Evolutionary conservation across 2,329 filamentous ascomycete genomes (phyloP).

Genomic region (Colletotrichum shisoi): DNA sequence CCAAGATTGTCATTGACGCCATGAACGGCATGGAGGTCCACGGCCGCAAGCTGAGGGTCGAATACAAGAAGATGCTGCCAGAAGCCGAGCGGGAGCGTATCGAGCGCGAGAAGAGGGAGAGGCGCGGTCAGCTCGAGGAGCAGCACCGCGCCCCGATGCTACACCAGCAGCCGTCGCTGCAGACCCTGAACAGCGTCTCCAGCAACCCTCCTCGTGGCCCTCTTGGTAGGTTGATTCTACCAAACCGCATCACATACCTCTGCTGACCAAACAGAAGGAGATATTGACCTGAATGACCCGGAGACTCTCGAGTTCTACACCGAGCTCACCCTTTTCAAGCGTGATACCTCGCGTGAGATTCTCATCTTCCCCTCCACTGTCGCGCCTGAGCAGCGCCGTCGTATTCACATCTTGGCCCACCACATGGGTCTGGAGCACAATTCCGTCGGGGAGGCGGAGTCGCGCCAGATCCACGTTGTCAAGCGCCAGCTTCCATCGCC

Average conservation of each 20-base stretch:
- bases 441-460: constrained; percentile 86
- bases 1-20: constrained; percentile 86
- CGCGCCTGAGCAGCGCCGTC: constrained; percentile 82
- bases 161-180: constrained; percentile 86
- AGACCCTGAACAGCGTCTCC: constrained; percentile 73
- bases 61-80: constrained; percentile 99
- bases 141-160: constrained; percentile 84
- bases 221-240: constrained; percentile 26
- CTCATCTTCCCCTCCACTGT: constrained; percentile 84
- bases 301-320: constrained; percentile 88
- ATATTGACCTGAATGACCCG: constrained; percentile 91
- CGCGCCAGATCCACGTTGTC: constrained; percentile 89
- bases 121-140: constrained; percentile 93
- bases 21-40: constrained; percentile 97
- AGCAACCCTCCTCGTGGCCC: constrained; percentile 64
- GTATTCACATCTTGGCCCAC: constrained; percentile 92
- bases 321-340: constrained; percentile 87
- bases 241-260: constrained; percentile 36
- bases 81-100: constrained; percentile 94
- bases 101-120: constrained; percentile 95
- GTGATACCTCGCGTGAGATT: constrained; percentile 77
- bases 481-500: constrained; percentile 66
- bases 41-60: constrained; percentile 90
- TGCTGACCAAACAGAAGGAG: constrained; percentile 51
- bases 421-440: constrained; percentile 92